These are phyloP conservation scores for Jackrogersella multiformis DNA, from an alignment of 495 filamentous ascomycete species.

Conservation along the genomic window DNA sequence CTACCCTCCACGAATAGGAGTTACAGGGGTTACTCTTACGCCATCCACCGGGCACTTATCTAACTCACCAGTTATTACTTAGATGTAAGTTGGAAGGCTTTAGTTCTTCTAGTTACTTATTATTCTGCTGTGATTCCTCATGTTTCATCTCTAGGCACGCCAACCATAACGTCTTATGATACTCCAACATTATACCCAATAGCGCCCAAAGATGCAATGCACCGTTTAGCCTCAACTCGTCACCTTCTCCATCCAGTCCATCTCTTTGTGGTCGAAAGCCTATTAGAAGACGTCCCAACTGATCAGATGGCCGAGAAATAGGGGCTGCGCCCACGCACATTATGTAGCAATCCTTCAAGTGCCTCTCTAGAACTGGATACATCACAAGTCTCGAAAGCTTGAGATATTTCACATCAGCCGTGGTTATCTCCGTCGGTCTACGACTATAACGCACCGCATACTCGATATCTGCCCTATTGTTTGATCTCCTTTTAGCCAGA, in stretches of 20 bases:
- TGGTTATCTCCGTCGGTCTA: constrained; percentile 19
- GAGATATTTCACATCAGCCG: neutral
- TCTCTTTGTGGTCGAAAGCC: neutral
- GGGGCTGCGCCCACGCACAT: constrained; percentile 18
- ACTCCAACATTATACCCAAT: constrained; percentile 14
- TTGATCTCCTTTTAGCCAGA: constrained; percentile 62
- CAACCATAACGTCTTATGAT: constrained; percentile 32
- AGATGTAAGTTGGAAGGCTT: constrained; percentile 7
- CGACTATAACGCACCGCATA: constrained; percentile 30
- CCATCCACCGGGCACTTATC: constrained; percentile 17
- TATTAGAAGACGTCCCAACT: constrained; percentile 1
- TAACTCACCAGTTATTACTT: constrained; percentile 13
- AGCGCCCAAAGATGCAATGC: constrained; percentile 8
- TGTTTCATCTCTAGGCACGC: constrained; percentile 39
- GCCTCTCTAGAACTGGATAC: constrained; percentile 10
- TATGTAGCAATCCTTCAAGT: constrained; percentile 8
- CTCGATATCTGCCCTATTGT: constrained; percentile 40
- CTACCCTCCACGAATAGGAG: constrained; percentile 21
- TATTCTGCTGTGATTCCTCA: constrained; percentile 35
- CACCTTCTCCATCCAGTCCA: constrained; percentile 25
- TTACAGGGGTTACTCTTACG: constrained; percentile 12
- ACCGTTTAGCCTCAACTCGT: constrained; percentile 37
- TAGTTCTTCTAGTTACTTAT: constrained; percentile 18
- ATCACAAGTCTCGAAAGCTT: constrained; percentile 10
- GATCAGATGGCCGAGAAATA: constrained; percentile 25